These are phyloP conservation scores for Microsporum audouinii DNA, from an alignment of 2,329 filamentous ascomycete species.

Conservation along the genomic window DNA sequence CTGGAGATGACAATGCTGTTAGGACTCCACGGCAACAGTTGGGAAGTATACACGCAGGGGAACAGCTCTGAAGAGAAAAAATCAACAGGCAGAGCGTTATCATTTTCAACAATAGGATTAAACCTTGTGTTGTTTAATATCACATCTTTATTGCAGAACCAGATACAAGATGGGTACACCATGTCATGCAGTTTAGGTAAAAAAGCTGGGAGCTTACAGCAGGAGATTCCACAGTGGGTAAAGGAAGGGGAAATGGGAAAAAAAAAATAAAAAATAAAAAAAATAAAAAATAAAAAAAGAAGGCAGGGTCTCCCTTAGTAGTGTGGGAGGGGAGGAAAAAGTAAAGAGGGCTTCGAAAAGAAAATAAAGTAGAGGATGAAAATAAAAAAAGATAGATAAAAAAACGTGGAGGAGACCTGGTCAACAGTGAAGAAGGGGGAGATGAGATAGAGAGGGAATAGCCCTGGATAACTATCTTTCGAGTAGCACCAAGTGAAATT, in stretches of 20 bases:
- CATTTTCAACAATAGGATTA: constrained; percentile 1
- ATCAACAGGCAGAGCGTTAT: neutral
- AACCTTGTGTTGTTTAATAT: constrained; percentile 4
- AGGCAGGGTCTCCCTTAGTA: constrained; percentile 4
- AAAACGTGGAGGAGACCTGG: constrained; percentile 10
- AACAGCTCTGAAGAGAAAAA: neutral
- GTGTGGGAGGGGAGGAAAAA: neutral
- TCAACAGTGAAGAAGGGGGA: neutral
- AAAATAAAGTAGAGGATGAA: neutral
- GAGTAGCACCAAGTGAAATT: constrained; percentile 17
- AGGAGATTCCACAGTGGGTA: neutral
- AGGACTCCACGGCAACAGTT: neutral
- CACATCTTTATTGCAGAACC: constrained; percentile 4
- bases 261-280: constrained; percentile 1
- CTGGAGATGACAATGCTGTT: neutral
- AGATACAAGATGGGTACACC: constrained; percentile 3
- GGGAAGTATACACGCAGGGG: constrained; percentile 2
- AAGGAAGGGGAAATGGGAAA: neutral
- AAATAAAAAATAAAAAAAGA: neutral
- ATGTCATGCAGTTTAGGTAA: constrained; percentile 3
- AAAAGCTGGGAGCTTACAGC: constrained; percentile 1
- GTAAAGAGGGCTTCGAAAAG: neutral
- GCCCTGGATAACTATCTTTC: constrained; percentile 3
- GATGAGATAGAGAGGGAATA: neutral
- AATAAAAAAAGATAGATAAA: constrained; percentile 1